Evolutionary conservation across 2,329 filamentous ascomycete genomes (phyloP).

Genomic region (Colletotrichum kahawae): DNA sequence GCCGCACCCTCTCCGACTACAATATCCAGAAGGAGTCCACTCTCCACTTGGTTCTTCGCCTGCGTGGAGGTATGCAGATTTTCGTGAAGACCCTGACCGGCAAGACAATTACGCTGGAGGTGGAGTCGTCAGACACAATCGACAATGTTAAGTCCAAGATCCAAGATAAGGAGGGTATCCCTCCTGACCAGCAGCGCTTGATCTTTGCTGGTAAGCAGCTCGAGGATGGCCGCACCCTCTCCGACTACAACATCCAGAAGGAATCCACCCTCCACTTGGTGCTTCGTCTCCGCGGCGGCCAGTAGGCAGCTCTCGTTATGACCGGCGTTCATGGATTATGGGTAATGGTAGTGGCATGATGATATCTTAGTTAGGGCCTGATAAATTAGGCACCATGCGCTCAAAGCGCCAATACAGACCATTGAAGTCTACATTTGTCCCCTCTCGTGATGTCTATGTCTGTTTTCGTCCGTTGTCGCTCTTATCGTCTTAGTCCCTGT

Average conservation of each 20-base stretch:
- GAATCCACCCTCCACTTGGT: conserved; percentile 83
- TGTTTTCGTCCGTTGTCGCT: background rate
- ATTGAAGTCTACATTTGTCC: background rate
- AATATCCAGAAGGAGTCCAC: conserved; percentile 96
- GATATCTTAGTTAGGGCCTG: conserved; percentile 18
- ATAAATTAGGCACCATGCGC: conserved; percentile 5
- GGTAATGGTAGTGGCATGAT: conserved; percentile 24
- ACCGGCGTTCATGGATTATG: conserved; percentile 10
- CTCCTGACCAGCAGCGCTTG: conserved; percentile 90
- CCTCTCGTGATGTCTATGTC: background rate
- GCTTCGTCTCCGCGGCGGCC: conserved; percentile 83
- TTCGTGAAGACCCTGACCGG: conserved; percentile 88
- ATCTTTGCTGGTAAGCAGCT: conserved; percentile 95
- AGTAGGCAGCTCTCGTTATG: background rate
- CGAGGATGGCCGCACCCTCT: conserved; percentile 88
- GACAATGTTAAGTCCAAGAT: conserved; percentile 97
- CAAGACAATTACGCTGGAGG: conserved; percentile 93
- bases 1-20: conserved; percentile 88
- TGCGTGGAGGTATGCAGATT: conserved; percentile 89
- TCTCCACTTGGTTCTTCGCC: conserved; percentile 83
- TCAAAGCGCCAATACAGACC: conserved; percentile 22
- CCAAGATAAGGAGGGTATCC: conserved; percentile 91
- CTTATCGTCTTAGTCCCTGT: background rate
- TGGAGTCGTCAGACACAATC: conserved; percentile 88
- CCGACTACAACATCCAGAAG: conserved; percentile 97